phyloP scores from a whole-genome alignment of 1,139 yeast genomes.

The Magnusiomyces suaveolens region DNA sequence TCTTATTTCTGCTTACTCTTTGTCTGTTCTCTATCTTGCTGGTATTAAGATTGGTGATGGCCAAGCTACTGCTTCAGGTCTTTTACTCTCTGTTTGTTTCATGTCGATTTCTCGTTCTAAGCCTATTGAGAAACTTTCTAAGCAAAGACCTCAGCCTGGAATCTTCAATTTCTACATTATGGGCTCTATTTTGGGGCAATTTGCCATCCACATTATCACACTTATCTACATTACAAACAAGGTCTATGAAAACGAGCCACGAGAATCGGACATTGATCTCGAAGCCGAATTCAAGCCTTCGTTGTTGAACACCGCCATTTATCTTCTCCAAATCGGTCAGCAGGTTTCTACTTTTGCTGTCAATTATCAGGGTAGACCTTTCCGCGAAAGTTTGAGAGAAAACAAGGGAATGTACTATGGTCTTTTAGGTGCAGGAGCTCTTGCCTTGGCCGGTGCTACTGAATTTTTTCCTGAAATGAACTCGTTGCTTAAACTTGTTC shows the following conservation, averaged over 20 bases:
- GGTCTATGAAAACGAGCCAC: constrained; percentile 81
- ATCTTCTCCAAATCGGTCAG: constrained; percentile 86
- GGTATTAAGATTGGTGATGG: constrained; percentile 98
- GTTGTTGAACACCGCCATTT: constrained; percentile 89
- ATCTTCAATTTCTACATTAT: constrained; percentile 88
- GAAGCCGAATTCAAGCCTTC: constrained; percentile 87
- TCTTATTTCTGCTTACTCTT: constrained; percentile 90
- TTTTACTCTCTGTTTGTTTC: constrained; percentile 87
- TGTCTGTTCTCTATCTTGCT: constrained; percentile 87
- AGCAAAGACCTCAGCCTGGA: constrained; percentile 96
- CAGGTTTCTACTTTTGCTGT: constrained; percentile 97
- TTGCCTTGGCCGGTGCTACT: constrained; percentile 86
- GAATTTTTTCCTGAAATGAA: constrained; percentile 93
- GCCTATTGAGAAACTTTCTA: constrained; percentile 79
- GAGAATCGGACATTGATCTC: constrained; percentile 78
- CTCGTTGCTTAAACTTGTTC: constrained; percentile 83
- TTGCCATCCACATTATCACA: constrained; percentile 80
- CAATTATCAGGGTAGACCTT: constrained; percentile 94
- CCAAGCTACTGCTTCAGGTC: constrained; percentile 89
- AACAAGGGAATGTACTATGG: constrained; percentile 98
- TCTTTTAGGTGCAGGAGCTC: constrained; percentile 75
- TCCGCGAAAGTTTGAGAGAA: constrained; percentile 80
- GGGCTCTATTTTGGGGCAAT: constrained; percentile 96
- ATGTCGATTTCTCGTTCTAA: constrained; percentile 90
- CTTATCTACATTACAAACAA: constrained; percentile 74